Conservation (phyloP, 306 rosid genomes). For the Amphicarpaea edgeworthii region DNA sequence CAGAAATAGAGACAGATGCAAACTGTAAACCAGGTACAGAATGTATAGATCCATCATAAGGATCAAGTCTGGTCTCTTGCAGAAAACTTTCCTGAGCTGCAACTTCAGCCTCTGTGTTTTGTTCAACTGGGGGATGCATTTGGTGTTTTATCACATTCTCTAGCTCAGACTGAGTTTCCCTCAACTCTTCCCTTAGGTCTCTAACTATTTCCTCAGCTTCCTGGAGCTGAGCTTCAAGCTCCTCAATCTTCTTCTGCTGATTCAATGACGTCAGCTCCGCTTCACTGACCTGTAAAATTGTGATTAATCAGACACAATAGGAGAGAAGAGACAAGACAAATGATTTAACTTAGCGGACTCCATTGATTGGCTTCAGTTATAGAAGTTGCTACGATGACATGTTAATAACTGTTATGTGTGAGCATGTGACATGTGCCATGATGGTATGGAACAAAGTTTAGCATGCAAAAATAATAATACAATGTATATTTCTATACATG, state of each 20-base stretch:
- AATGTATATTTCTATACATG: slow-evolving; percentile 23
- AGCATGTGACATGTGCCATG: slow-evolving; percentile 9
- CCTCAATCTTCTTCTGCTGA: slow-evolving; percentile 77
- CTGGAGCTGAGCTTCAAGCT: slow-evolving; percentile 89
- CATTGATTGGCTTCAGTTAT: slow-evolving; percentile 8
- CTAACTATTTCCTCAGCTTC: slow-evolving; percentile 89
- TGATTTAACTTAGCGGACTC: slow-evolving; percentile 11
- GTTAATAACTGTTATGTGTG: slow-evolving; percentile 1
- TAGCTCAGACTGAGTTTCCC: slow-evolving; percentile 69
- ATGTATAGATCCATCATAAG: slow-evolving; percentile 34
- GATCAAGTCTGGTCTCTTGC: slow-evolving; percentile 41
- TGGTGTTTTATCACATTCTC: slow-evolving; percentile 61
- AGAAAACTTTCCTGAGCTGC: slow-evolving; percentile 42
- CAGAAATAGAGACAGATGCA: slow-evolving; percentile 44
- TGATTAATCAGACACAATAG: slow-evolving; percentile 31
- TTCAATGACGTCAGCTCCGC: slow-evolving; percentile 62
- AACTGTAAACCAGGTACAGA: slow-evolving; percentile 47
- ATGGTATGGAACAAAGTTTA: no score
- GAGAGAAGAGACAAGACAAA: slow-evolving; percentile 28
- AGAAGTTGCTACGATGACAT: slow-evolving; percentile 13
- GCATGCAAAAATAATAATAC: no score
- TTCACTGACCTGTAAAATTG: slow-evolving; percentile 63
- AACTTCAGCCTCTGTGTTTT: slow-evolving; percentile 49
- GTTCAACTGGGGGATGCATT: slow-evolving; percentile 47
- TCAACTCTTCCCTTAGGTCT: slow-evolving; percentile 80